Evolutionary conservation across 768 basidiomycete species (phyloP), one percentile per base, ranked within the genome.

Genomic region (Candolleomyces aberdarensis): DNA sequence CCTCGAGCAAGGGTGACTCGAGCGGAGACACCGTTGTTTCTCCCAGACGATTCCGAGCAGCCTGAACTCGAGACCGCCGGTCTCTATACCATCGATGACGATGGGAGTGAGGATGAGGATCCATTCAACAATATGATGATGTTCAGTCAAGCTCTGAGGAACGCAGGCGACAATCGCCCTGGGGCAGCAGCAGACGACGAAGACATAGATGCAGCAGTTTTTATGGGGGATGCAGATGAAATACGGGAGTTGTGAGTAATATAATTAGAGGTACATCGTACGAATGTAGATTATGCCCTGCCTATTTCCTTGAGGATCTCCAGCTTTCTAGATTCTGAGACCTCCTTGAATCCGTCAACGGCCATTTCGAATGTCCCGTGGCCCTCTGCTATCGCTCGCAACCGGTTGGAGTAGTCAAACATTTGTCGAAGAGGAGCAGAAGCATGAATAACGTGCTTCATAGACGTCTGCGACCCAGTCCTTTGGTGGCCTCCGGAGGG

Each of bases 201-300:
- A 47, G 90, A 89, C 47, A 82, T 88, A 66, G 90, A 91, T 60
- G 86, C 85, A 41, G 83, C 82, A 13, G 81, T 86, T 44, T 83
- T 92, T 46, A 89, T 91, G 63, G 91, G 88, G 11, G 92, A 94
- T 71, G 92, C 92, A 39, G 92, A 94, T 66, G 91, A 94, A 74
- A 75, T 76, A 32, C 82, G 78, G 69, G 87, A 88, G 65, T 69
- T 89, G 62, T 84, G 70, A 75, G 65, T 67, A 67, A 50, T 62
- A 56, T 59, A 17, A 17, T 15, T 54, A 26, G 11, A 36, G 36
- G 36, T 61, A 46, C 48, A 54, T 36, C 22, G 44, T 52, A 63
- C 57, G 19, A 51, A 14, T 29, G 8, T 22, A 29, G 22, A 63
- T 75, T 73, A 92, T 44, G 84, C 87, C 29, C 89, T 81, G 14